Evolutionary conservation across 2,329 filamentous ascomycete species (phyloP), one percentile per base, ranked within the genome.

Genomic region (Aureobasidium sp.): DNA sequence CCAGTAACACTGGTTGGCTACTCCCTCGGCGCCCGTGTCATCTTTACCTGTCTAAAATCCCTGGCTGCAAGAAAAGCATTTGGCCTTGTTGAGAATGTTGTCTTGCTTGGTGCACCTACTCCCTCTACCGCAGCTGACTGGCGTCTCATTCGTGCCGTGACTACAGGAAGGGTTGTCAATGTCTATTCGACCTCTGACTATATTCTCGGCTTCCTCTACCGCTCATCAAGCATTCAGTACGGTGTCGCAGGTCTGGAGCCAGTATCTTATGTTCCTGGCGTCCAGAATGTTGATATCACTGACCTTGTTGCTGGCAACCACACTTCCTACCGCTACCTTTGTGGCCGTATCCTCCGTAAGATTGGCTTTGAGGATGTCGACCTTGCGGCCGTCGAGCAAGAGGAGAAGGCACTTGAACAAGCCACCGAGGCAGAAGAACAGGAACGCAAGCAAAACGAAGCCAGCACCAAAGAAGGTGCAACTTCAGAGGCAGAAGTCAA

Each of bases 101-200:
- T 96, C 4, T 75, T 97, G 6, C 88, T 97, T 62, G 92, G 92
- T 2, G 82, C 90, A 0, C 90, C 92, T 0, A 85, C 88, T 0
- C 90, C 92, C 0, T 89, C 87, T 0, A 83, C 87, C 48, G 75
- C 83, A 0, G 80, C 80, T 1, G 85, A 91, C 66, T 97, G 92
- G 92, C 82, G 86, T 48, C 79, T 84, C 41, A 84, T 96, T 66
- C 84, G 90, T 34, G 85, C 83, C 48, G 90, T 93, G 0, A 91
- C 96, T 0, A 84, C 87, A 1, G 91, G 92, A 2, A 83, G 88
- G 62, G 81, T 96, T 8, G 88, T 96, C 67, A 97, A 97, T 67
- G 90, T 93, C 9, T 96, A 88, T 74, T 93, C 90, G 1, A 85
- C 87, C 58, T 92, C 94, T 63, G 92, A 97, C 73, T 89, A 90